phyloP scores from a whole-genome alignment of 2,329 filamentous ascomycete genomes.

The Colletotrichum acutatum region DNA sequence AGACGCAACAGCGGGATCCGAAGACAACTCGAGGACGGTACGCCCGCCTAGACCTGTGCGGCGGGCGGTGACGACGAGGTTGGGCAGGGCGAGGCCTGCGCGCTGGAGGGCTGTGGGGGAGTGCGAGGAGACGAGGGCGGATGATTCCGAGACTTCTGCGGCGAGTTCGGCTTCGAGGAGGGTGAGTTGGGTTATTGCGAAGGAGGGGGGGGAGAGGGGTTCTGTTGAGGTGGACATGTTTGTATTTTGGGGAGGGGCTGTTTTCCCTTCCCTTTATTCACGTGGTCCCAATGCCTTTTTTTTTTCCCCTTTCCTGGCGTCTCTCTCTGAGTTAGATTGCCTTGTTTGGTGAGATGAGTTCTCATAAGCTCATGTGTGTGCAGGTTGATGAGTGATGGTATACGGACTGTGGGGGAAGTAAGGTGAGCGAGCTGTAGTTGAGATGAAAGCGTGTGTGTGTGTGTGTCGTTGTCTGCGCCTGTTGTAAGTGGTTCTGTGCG shows the following conservation, averaged over 20 bases:
- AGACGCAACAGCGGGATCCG: slow-evolving; percentile 75
- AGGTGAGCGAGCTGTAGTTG: background rate
- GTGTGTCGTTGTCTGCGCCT: background rate
- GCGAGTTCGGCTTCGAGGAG: slow-evolving; percentile 78
- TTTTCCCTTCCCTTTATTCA: background rate
- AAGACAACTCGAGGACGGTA: slow-evolving; percentile 82
- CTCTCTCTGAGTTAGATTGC: too few relatives aligned
- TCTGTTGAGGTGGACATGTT: slow-evolving; percentile 47
- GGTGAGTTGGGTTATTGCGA: slow-evolving; percentile 76
- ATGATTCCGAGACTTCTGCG: slow-evolving; percentile 77
- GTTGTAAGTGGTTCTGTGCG: slow-evolving; percentile 7
- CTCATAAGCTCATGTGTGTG: background rate
- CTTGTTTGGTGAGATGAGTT: background rate
- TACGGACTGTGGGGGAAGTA: background rate
- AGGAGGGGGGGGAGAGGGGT: slow-evolving; percentile 72
- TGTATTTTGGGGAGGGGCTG: background rate
- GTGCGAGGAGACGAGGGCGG: slow-evolving; percentile 72
- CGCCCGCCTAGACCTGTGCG: slow-evolving; percentile 94
- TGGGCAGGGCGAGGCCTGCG: slow-evolving; percentile 82
- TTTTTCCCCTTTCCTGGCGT: too few relatives aligned
- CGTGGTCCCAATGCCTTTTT: background rate
- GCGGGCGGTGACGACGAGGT: slow-evolving; percentile 78
- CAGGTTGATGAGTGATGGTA: background rate
- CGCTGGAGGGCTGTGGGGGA: slow-evolving; percentile 77
- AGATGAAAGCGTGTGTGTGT: background rate